phyloP scores from a whole-genome alignment of 1,284 basidiomycete species.

The Ustilago crameri region DNA sequence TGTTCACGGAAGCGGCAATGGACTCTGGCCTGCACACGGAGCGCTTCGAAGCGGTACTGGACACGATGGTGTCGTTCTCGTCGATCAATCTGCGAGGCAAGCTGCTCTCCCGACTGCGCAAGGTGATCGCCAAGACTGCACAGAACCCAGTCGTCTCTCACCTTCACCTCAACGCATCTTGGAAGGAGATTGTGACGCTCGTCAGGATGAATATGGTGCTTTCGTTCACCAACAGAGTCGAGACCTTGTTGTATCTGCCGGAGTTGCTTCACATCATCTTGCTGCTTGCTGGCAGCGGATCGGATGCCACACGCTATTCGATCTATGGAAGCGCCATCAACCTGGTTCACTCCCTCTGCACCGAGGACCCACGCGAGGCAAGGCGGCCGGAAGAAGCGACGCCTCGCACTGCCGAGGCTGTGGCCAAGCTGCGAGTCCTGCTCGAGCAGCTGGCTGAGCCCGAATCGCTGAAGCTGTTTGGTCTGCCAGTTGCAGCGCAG shows the following conservation, averaged over 20 bases:
- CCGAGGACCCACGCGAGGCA: slow-evolving; percentile 56
- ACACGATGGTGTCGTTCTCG: slow-evolving; percentile 64
- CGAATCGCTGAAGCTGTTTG: slow-evolving; percentile 55
- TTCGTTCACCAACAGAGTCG: slow-evolving; percentile 61
- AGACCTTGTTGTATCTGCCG: slow-evolving; percentile 59
- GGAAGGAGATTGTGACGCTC: slow-evolving; percentile 65
- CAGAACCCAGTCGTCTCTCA: slow-evolving; percentile 55
- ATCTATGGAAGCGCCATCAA: slow-evolving; percentile 64
- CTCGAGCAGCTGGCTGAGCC: slow-evolving; percentile 53
- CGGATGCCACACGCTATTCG: slow-evolving; percentile 56
- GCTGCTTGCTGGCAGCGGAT: slow-evolving; percentile 61
- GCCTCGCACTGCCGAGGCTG: slow-evolving; percentile 39
- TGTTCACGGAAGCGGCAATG: slow-evolving; percentile 64
- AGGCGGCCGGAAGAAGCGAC: slow-evolving; percentile 46
- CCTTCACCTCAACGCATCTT: slow-evolving; percentile 59
- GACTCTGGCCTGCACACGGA: slow-evolving; percentile 62
- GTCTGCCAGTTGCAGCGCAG: slow-evolving; percentile 38
- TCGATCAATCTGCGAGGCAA: slow-evolving; percentile 65
- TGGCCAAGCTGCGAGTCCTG: slow-evolving; percentile 47
- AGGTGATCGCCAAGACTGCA: slow-evolving; percentile 62
- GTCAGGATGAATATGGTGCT: slow-evolving; percentile 65
- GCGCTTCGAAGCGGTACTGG: slow-evolving; percentile 63
- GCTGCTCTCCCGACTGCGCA: slow-evolving; percentile 58
- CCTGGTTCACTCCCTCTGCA: slow-evolving; percentile 64
- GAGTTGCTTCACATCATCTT: slow-evolving; percentile 62